phyloP scores from a whole-genome alignment of 2,329 filamentous ascomycete genomes.

The Phialophora tarda region DNA sequence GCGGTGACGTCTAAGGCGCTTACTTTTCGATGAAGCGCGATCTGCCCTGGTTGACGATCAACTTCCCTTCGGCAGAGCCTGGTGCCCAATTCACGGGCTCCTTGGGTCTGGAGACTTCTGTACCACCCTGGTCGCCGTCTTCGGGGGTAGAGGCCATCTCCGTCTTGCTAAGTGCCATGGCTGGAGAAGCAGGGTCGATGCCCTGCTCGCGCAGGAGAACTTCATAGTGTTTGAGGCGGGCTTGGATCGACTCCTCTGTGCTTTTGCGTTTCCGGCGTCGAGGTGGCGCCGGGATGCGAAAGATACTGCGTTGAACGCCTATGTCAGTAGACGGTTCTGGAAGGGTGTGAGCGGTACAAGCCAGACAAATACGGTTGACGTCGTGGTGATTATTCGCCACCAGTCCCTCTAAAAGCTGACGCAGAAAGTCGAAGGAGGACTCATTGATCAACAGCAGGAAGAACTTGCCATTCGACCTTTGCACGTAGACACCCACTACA shows the following conservation, averaged over 20 bases:
- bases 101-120: background rate
- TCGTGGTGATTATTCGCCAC: background rate
- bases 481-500: slow-evolving; percentile 72
- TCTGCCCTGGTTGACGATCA: slow-evolving; percentile 17
- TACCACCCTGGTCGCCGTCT: background rate
- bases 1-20: slow-evolving; percentile 8
- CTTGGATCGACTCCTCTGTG: slow-evolving; percentile 71
- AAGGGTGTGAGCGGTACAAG: slow-evolving; percentile 34
- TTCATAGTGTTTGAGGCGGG: slow-evolving; percentile 72
- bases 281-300: slow-evolving; percentile 52
- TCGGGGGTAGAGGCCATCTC: slow-evolving; percentile 12
- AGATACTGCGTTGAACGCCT: slow-evolving; percentile 4
- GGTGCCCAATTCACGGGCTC: slow-evolving; percentile 4
- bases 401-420: background rate
- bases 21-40: slow-evolving; percentile 38
- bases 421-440: background rate
- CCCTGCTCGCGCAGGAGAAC: slow-evolving; percentile 67
- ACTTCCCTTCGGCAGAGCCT: slow-evolving; percentile 7
- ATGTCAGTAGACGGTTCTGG: slow-evolving; percentile 5
- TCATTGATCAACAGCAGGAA: background rate
- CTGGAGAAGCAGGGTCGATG: slow-evolving; percentile 63
- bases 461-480: slow-evolving; percentile 57
- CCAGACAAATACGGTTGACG: background rate
- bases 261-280: slow-evolving; percentile 65
- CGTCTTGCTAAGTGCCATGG: slow-evolving; percentile 57